Conservation (phyloP, 306 rosid genomes). For the Arachis stenosperma region DNA sequence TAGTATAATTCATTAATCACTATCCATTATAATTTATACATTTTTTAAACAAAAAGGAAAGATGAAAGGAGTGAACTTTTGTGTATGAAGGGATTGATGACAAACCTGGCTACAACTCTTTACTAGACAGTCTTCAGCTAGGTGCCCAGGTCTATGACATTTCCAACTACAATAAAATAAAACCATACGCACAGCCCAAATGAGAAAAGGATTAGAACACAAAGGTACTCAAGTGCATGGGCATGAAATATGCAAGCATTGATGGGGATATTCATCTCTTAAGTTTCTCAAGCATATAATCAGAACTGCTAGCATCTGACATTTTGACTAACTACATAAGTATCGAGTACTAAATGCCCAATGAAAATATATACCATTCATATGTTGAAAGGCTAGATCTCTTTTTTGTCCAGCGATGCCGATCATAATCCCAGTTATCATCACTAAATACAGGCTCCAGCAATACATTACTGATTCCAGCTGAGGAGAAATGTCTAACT, state of each 20-base stretch:
- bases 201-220: slow-evolving; percentile 15
- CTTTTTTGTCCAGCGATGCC: slow-evolving; percentile 71
- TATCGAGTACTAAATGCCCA: slow-evolving; percentile 21
- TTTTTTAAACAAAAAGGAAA: not conserved
- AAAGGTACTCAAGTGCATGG: slow-evolving; percentile 17
- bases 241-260: slow-evolving; percentile 24
- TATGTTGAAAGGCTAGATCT: slow-evolving; percentile 72
- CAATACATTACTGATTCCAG: slow-evolving; percentile 41
- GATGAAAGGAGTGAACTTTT: not conserved
- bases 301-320: slow-evolving; percentile 3
- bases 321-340: slow-evolving; percentile 2
- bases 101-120: slow-evolving; percentile 53
- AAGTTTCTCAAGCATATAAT: slow-evolving; percentile 33
- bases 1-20: not conserved
- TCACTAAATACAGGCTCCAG: slow-evolving; percentile 58
- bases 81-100: slow-evolving; percentile 31
- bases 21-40: no score
- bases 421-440: slow-evolving; percentile 76
- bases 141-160: slow-evolving; percentile 86
- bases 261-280: not conserved
- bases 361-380: slow-evolving; percentile 65
- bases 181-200: slow-evolving; percentile 35
- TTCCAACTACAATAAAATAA: slow-evolving; percentile 71
- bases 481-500: slow-evolving; percentile 44
- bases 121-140: slow-evolving; percentile 84